Evolutionary conservation across 2,329 filamentous ascomycete genomes (phyloP).

Genomic region (Trichoderma brevicompactum): DNA sequence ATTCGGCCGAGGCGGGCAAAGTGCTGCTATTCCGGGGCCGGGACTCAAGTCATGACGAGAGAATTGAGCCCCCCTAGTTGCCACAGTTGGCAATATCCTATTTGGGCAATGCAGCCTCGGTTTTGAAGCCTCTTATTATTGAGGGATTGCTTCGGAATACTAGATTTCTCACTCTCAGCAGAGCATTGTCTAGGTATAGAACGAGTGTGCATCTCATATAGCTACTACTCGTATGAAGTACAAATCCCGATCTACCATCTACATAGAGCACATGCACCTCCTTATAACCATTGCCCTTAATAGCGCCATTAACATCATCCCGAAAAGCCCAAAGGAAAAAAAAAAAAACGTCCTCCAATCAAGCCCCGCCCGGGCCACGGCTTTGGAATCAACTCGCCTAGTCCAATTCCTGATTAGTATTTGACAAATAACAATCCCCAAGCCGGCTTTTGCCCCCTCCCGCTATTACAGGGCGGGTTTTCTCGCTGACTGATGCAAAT

Average conservation of each 20-base stretch:
- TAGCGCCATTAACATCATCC: too few relatives aligned
- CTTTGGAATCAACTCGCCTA: not conserved
- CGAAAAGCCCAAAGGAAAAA: too few relatives aligned
- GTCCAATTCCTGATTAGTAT: not conserved
- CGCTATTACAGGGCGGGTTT: not conserved
- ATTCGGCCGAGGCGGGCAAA: slow-evolving; percentile 6
- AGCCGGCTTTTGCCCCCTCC: not conserved
- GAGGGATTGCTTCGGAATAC: too few relatives aligned
- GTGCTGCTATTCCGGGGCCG: not conserved
- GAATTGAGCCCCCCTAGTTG: not conserved
- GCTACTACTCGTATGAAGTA: too few relatives aligned
- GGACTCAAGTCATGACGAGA: not conserved
- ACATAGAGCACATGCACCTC: too few relatives aligned
- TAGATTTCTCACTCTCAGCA: too few relatives aligned
- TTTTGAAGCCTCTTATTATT: too few relatives aligned
- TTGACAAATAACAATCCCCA: too few relatives aligned
- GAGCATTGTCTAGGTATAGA: too few relatives aligned
- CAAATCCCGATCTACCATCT: too few relatives aligned
- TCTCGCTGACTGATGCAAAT: slow-evolving; percentile 15
- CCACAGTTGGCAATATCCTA: slow-evolving; percentile 1
- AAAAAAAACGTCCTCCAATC: not conserved
- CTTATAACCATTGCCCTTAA: too few relatives aligned
- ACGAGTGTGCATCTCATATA: too few relatives aligned
- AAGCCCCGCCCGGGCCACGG: not conserved
- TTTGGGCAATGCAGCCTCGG: not conserved